Evolutionary conservation across 371 early-diverging fungal genomes (phyloP), one percentile per base, ranked within the genome.

Genomic region (Chytridiales sp.): DNA sequence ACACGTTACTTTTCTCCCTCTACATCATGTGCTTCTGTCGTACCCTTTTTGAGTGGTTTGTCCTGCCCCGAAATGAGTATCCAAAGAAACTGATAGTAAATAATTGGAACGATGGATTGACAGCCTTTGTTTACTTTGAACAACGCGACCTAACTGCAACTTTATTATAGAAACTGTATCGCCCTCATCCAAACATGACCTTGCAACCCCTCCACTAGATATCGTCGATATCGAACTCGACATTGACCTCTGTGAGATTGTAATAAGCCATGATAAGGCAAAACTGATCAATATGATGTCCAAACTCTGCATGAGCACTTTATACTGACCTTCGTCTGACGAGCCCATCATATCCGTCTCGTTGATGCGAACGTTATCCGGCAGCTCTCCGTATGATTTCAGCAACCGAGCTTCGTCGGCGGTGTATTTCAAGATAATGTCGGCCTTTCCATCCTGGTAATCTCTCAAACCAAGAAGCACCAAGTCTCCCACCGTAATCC

Each of bases 351-450:
- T 65, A 49, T 74, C 78, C 46, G 62, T 72, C 67, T 80, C 76
- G 57, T 78, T 77, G 62, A 78, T 70, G 68, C 74, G 83, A 62
- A 83, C 75, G 70, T 81, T 88, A 64, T 98, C 99, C n/a, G 98
- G 96, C 66, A 99, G 82, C 79, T 98, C 94, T 56, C 97, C 97
- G 63, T 92, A 90, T 39, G 92, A 81, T 77, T 94, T 95, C 64
- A 99, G 80, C 71, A 87, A 83, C 67, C 95, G 85, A n/a, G 98
- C 97, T 84, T 99, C 99, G 59, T 97, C 95, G 54, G 95, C 88
- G 56, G 86, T 92, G 77, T 99, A 99, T 81, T 97, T 98, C 64
- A 90, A 84, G 70, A 98, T 92, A 51, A 99, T 92, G 81, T 99
- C 98, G 53, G 95, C 95, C 79, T 94, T 95, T 53, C 89, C 85